Percentiles rank a stretch among this genome's conserved stretches.
Conservation (phyloP, 2,329 filamentous ascomycete species). For the Tolypocladium ophioglossoides region DNA sequence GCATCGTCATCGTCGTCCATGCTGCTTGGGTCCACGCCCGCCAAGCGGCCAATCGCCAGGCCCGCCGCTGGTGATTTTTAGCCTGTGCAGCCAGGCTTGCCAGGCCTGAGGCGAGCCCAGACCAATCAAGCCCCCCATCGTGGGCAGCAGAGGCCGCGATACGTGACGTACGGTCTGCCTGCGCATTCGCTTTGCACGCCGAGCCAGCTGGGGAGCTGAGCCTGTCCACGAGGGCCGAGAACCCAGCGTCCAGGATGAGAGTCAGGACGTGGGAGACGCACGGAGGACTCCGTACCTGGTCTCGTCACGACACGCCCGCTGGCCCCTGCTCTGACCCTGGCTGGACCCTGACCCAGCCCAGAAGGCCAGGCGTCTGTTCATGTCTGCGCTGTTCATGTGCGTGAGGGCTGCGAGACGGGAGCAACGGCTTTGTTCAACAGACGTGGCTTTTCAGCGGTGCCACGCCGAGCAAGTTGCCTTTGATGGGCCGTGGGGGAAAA, state of each 20-base stretch:
- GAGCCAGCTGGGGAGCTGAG: neutral
- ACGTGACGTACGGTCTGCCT: neutral
- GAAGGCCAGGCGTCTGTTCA: neutral
- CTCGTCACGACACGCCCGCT: neutral
- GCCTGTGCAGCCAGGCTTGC: neutral
- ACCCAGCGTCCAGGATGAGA: slow-evolving; percentile 76
- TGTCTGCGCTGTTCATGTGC: neutral
- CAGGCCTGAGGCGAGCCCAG: neutral
- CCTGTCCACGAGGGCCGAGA: slow-evolving; percentile 68
- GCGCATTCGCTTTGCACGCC: too few species aligned
- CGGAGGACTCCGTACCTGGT: too few species aligned
- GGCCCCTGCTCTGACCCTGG: neutral
- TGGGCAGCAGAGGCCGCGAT: neutral
- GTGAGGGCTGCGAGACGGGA: neutral
- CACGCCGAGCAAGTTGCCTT: neutral
- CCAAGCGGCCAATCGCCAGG: neutral
- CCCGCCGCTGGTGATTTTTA: neutral
- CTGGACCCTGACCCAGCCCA: neutral
- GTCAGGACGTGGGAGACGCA: slow-evolving; percentile 67
- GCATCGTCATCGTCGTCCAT: neutral
- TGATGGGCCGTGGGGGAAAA: neutral
- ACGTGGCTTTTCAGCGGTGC: neutral
- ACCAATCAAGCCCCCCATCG: neutral
- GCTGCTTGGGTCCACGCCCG: neutral
- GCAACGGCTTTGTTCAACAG: neutral